phyloP scores from a whole-genome alignment of 768 basidiomycete species.

The Candolleomyces eurysporus region DNA sequence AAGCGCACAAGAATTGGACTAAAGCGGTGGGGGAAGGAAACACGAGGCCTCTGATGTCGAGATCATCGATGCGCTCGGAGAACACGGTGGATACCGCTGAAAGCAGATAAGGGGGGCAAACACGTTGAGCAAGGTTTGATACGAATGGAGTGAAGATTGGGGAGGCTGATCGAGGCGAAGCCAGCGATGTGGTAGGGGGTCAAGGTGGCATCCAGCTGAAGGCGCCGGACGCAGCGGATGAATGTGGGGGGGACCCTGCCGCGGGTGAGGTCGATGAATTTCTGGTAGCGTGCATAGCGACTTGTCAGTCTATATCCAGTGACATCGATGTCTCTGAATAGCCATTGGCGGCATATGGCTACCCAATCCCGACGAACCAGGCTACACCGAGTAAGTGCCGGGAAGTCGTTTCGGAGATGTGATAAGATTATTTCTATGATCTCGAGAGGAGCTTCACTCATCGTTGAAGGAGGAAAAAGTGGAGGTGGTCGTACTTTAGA shows the following conservation, averaged over 20 bases:
- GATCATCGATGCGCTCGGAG: not conserved
- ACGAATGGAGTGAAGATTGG: not conserved
- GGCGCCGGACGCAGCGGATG: not conserved
- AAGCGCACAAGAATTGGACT: not conserved
- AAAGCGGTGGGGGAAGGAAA: not conserved
- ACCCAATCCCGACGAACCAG: not conserved
- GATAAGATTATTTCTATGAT: not conserved
- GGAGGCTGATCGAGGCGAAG: not conserved
- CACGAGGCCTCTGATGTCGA: not conserved
- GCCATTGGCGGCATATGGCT: not conserved
- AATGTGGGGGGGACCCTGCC: not conserved
- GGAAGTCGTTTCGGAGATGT: not conserved
- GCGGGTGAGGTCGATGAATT: not conserved
- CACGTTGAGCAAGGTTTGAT: not conserved
- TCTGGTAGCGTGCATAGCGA: not conserved
- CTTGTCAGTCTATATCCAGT: not conserved
- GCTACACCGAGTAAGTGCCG: not conserved
- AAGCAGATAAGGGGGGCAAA: not conserved
- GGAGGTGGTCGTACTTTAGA: not conserved
- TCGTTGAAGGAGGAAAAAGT: not conserved
- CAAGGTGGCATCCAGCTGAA: not conserved
- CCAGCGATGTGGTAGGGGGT: not conserved
- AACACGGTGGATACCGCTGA: not conserved
- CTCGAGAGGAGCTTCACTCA: not conserved
- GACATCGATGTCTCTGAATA: not conserved